These are phyloP conservation scores for Penstemon newberryi DNA, from an alignment of 257 asterid genomes.

Conservation along the genomic window DNA sequence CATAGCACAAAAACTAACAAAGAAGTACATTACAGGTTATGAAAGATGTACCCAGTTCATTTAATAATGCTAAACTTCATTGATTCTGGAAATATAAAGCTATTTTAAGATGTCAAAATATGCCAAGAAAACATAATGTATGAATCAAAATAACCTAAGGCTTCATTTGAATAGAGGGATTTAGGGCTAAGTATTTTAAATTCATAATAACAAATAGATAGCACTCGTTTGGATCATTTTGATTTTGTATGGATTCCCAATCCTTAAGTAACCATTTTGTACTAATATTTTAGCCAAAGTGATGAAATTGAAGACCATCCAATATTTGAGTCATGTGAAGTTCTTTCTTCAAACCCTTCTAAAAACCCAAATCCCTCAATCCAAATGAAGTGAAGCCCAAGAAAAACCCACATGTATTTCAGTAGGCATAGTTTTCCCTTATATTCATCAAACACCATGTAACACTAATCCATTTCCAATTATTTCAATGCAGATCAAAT, in stretches of 20 bases:
- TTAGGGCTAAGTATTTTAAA: too few relatives aligned
- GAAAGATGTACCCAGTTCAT: conserved; percentile 9
- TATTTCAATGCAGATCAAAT: conserved; percentile 8
- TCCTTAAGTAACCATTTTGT: too few relatives aligned
- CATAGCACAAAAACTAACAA: conserved; percentile 16
- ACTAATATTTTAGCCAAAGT: too few relatives aligned
- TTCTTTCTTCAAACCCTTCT: too few relatives aligned
- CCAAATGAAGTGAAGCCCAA: background rate
- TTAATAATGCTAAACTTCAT: conserved; percentile 12
- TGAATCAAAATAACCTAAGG: background rate
- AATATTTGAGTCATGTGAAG: too few relatives aligned
- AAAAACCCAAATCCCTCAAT: too few relatives aligned
- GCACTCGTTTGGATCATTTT: too few relatives aligned
- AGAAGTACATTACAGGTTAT: conserved; percentile 4
- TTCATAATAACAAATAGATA: too few relatives aligned
- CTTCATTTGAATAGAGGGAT: too few relatives aligned
- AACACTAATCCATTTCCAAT: conserved; percentile 10
- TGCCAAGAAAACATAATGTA: background rate
- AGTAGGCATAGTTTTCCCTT: background rate
- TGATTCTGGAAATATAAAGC: conserved; percentile 18
- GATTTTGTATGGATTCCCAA: too few relatives aligned
- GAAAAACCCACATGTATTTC: conserved; percentile 6
- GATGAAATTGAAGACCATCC: too few relatives aligned
- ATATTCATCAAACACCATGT: background rate
- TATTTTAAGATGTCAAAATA: conserved; percentile 4